Percentiles rank a stretch among this genome's conserved stretches.
Conservation (phyloP, 1,284 basidiomycete species). For the Moniliella sp. region DNA sequence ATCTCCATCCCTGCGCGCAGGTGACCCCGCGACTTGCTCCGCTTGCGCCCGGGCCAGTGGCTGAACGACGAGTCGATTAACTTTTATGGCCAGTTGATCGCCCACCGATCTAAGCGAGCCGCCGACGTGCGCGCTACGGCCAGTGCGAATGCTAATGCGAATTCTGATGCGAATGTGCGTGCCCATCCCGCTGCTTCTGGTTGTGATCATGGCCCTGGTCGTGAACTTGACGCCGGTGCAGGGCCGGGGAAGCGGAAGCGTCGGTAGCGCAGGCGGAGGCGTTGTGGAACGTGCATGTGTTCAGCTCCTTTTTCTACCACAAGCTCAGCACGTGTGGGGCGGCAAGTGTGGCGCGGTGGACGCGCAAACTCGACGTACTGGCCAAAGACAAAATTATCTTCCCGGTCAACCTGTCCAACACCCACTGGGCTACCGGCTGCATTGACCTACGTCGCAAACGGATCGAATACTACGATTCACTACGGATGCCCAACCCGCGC, state of each 20-base stretch:
- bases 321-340: constrained; percentile 57
- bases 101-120: constrained; percentile 42
- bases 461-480: constrained; percentile 87
- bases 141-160: constrained; percentile 6
- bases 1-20: constrained; percentile 34
- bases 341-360: constrained; percentile 68
- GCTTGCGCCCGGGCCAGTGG: constrained; percentile 56
- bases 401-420: constrained; percentile 69
- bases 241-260: too few species aligned
- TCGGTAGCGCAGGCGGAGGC: constrained; percentile 3
- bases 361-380: constrained; percentile 84
- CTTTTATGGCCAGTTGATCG: constrained; percentile 70
- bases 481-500: constrained; percentile 44
- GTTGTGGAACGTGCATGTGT: constrained; percentile 50
- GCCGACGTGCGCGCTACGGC: constrained; percentile 18
- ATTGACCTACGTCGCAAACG: constrained; percentile 73
- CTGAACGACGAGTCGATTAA: constrained; percentile 93
- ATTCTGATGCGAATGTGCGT: too few species aligned
- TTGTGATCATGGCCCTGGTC: too few species aligned
- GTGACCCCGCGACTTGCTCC: constrained; percentile 47
- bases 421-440: constrained; percentile 79
- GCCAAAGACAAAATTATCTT: constrained; percentile 66
- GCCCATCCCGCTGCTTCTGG: too few species aligned
- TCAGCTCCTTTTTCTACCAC: constrained; percentile 74
- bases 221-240: too few species aligned